Evolutionary conservation across 2,329 filamentous ascomycete species (phyloP).

Genomic region (Aspergillus bombycis): DNA sequence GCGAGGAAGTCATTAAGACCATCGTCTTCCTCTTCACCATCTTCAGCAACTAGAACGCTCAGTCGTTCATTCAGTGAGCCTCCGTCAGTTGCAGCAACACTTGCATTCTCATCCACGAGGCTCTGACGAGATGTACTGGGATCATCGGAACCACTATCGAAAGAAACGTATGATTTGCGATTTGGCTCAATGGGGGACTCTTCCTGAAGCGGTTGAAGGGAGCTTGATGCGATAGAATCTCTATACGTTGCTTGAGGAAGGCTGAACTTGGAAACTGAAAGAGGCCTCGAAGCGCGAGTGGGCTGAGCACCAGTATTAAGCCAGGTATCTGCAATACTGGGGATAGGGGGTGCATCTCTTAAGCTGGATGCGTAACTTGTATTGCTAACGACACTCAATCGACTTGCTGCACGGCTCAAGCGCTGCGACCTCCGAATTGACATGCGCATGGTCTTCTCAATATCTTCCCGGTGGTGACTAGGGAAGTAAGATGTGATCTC

Average conservation of each 20-base stretch:
- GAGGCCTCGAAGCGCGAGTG: conserved; percentile 56
- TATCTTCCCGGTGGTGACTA: conserved; percentile 88
- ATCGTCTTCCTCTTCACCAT: conserved; percentile 89
- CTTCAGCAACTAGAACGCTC: conserved; percentile 81
- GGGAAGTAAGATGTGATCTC: conserved; percentile 97
- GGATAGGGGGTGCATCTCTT: conserved; percentile 90
- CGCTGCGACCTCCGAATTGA: conserved; percentile 89
- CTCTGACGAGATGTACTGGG: conserved; percentile 76
- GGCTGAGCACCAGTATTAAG: conserved; percentile 63
- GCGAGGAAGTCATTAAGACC: conserved; percentile 88
- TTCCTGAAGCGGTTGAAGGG: conserved; percentile 87
- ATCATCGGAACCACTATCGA: conserved; percentile 66
- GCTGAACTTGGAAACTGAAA: conserved; percentile 64
- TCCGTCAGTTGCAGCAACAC: conserved; percentile 63
- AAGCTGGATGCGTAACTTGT: conserved; percentile 90
- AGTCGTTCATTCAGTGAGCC: conserved; percentile 82
- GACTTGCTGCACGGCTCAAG: conserved; percentile 88
- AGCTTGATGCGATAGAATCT: conserved; percentile 85
- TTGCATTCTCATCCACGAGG: conserved; percentile 83
- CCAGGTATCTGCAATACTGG: conserved; percentile 94
- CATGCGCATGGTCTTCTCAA: conserved; percentile 91
- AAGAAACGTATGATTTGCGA: conserved; percentile 92
- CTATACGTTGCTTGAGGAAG: conserved; percentile 68
- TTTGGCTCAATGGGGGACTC: conserved; percentile 85
- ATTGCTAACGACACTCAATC: conserved; percentile 90